Base-by-base conservation (phyloP, 306 rosid genomes). In the Cucurbita argyrosperma region DNA sequence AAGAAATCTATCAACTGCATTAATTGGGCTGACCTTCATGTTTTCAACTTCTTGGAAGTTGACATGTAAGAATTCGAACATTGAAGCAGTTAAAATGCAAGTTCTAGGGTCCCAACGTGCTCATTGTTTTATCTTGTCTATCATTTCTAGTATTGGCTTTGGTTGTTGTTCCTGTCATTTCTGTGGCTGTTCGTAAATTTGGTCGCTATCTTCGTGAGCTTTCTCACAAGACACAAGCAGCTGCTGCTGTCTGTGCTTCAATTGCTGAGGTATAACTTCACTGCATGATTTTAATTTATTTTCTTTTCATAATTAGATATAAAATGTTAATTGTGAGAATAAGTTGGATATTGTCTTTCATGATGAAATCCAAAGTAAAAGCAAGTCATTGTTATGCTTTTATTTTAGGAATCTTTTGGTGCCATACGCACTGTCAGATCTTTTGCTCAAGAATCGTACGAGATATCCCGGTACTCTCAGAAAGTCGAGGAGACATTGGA, bases 131-230 rank as follows among this genome's bases (percentile, higher is more conserved):
- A 42, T 74, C 57, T 30, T 50, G 49, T 53, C 21, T 69, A 50
- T 73, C 64, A 15, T 73, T 39, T 76, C 14, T 59, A 90, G 95
- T 88, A 81, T 80, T 90, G 86, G 85, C 95, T 81, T 80, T 88
- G 90, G 86, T 65, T 45, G 95, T 90, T 65, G 96, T 90, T 56
- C 96, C 95, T 23, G 70, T 79, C 71, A 75, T 90, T 80, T 90
- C 96, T 49, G 85, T 88, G 35, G 95, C 90, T 77, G 96, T 87
- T 62, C 85, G 84, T 52, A 80, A 85, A 80, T 90, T 90, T 76
- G 96, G 96, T 21, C 95, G 92, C 46, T 90, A 74, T 78, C 79
- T 90, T 76, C 90, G 95, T 61, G 96, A 88, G 79, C 90, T 90
- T 58, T 90, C 96, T 42, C 92, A 87, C 74, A 83, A 79, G 81